Evolutionary conservation across 352 stramenopile species (phyloP).

Genomic region (Phytopythium aichiense): DNA sequence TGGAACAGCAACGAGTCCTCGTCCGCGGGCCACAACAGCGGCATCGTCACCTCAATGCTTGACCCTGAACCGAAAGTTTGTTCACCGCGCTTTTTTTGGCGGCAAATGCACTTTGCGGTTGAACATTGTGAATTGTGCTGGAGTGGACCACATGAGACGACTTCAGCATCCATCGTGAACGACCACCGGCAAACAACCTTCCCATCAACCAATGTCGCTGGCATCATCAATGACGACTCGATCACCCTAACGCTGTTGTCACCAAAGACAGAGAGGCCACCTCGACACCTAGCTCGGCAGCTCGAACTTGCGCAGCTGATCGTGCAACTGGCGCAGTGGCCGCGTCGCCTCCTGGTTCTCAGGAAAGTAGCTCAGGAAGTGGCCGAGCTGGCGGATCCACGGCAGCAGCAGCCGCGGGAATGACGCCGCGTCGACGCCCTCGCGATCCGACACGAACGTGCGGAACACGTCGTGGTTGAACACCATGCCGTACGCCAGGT

Average conservation of each 20-base stretch:
- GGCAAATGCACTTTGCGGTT: too few relatives aligned
- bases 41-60: neutral
- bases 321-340: conserved; percentile 73
- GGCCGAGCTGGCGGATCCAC: conserved; percentile 82
- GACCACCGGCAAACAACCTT: too few relatives aligned
- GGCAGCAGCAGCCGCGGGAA: conserved; percentile 75
- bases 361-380: conserved; percentile 86
- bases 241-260: neutral
- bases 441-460: conserved; percentile 38
- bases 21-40: neutral
- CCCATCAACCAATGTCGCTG: too few relatives aligned
- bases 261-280: neutral
- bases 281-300: neutral
- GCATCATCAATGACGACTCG: too few relatives aligned
- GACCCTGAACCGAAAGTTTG: too few relatives aligned
- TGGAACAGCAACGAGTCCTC: conserved; percentile 2
- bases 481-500: conserved; percentile 79
- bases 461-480: conserved; percentile 86
- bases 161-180: too few relatives aligned
- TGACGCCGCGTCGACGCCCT: conserved; percentile 17
- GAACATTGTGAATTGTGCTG: too few relatives aligned
- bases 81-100: too few relatives aligned
- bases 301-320: conserved; percentile 78
- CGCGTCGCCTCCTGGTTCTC: conserved; percentile 82
- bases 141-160: too few relatives aligned